Evolutionary conservation across 306 rosid species (phyloP).

Genomic region (Prunus mume): DNA sequence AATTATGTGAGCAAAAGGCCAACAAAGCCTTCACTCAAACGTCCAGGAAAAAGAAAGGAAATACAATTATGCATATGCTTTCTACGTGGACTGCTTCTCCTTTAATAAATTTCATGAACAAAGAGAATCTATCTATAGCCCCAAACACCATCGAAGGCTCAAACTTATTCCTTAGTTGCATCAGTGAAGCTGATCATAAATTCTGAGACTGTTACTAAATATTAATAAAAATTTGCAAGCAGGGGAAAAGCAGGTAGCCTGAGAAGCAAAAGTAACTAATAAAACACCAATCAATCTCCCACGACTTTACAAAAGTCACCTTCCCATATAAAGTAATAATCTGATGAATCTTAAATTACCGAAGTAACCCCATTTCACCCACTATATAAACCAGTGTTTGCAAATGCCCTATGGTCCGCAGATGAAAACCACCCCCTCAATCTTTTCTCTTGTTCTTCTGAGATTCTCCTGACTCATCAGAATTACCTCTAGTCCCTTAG

Average conservation of each 20-base stretch:
- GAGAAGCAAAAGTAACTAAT: constrained; percentile 12
- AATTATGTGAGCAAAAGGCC: constrained; percentile 40
- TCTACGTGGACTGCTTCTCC: constrained; percentile 31
- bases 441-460: not conserved
- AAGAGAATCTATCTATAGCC: not conserved
- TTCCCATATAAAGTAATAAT: not conserved
- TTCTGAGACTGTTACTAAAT: not conserved
- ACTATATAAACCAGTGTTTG: constrained; percentile 16
- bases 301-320: constrained; percentile 25
- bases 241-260: not conserved
- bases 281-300: constrained; percentile 12
- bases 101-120: constrained; percentile 14
- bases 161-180: not conserved
- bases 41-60: constrained; percentile 18
- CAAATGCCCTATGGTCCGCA: constrained; percentile 24
- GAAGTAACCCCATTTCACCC: constrained; percentile 18
- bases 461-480: constrained; percentile 9
- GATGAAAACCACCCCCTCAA: constrained; percentile 19
- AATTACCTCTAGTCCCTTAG: not conserved
- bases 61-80: constrained; percentile 25
- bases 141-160: not conserved
- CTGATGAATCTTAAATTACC: constrained; percentile 18
- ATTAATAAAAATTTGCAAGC: not conserved
- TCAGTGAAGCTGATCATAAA: not conserved
- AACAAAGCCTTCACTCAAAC: constrained; percentile 33